phyloP scores from a whole-genome alignment of 345 rosid species.

The Pistacia vera region DNA sequence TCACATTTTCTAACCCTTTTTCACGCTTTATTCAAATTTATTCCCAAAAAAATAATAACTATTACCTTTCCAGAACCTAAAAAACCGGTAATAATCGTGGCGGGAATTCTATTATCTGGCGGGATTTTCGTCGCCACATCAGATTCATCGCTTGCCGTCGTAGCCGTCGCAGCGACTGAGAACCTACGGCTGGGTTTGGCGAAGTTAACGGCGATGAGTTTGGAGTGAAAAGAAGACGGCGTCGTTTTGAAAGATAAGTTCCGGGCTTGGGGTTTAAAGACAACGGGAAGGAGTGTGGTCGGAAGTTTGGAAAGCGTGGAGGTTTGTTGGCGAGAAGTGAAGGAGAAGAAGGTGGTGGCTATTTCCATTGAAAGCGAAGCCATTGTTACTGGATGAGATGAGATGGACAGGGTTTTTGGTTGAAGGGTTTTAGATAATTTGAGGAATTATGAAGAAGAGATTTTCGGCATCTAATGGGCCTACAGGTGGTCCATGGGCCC shows the following conservation, averaged over 20 bases:
- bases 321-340: conserved; percentile 43
- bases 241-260: conserved; percentile 33
- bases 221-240: conserved; percentile 32
- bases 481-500: too few relatives aligned
- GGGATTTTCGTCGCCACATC: conserved; percentile 73
- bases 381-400: conserved; percentile 30
- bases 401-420: neutral
- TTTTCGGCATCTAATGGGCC: too few relatives aligned
- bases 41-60: neutral
- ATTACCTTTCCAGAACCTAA: conserved; percentile 92
- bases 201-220: conserved; percentile 17
- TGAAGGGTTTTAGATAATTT: neutral
- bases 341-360: conserved; percentile 63
- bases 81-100: conserved; percentile 92
- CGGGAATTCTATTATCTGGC: conserved; percentile 86
- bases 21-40: neutral
- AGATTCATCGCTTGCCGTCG: conserved; percentile 59
- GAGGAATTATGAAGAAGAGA: neutral
- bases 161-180: conserved; percentile 57
- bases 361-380: conserved; percentile 58
- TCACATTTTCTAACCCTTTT: neutral
- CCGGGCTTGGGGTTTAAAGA: conserved; percentile 25
- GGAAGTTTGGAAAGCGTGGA: conserved; percentile 37
- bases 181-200: conserved; percentile 36
- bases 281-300: conserved; percentile 39